Base-by-base conservation (phyloP, 78 protist species). In the Isochrysis galbana region DNA sequence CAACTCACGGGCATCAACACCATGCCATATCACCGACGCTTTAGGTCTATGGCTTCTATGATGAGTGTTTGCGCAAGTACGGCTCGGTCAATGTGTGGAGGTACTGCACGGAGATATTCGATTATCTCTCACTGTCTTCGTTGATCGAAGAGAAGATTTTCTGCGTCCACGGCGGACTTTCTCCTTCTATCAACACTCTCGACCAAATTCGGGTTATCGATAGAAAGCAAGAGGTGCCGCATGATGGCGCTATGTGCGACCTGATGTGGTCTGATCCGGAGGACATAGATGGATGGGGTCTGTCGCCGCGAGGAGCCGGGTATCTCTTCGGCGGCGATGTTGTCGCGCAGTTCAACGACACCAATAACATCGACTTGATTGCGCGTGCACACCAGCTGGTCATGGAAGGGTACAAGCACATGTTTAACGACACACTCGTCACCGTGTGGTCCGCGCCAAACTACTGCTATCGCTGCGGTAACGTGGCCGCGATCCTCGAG, bases 381-480 rank as follows among this genome's bases (percentile, higher is more conserved):
- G 93, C 97, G 70, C 95, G 99, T 5, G 99, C 99, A 1, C 99
- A 99, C 82, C 99, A 99, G 95, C 3, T 61, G 74, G 74, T 99
- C 42, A 96, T 96, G 98, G 99, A 99, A 82, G 99, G 99, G n/a
- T 98, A 96, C 94, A 98, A 98, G 94, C 94, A 93, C 90, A 97
- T 97, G 98, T 99, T 98, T 92, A 93, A 95, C 90, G 98, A 97
- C 74, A 90, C 96, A 10, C 95, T 99, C 36, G 98, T 97, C 45
- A 99, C 99, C 0, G 99, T 98, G 4, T 99, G 99, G 99, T 98
- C 99, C 1, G 99, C 99, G 0, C 99, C 99, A 1, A 99, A 99
- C 95, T 99, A 99, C 96, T 98, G 99, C 93, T 98, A 99, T 93
- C 78, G 97, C 34, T 98, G 99, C 77, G 99, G 99, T 38, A 98